These are phyloP conservation scores for Plenodomus biglobosus DNA, from an alignment of 2,329 filamentous ascomycete species.

Conservation along the genomic window DNA sequence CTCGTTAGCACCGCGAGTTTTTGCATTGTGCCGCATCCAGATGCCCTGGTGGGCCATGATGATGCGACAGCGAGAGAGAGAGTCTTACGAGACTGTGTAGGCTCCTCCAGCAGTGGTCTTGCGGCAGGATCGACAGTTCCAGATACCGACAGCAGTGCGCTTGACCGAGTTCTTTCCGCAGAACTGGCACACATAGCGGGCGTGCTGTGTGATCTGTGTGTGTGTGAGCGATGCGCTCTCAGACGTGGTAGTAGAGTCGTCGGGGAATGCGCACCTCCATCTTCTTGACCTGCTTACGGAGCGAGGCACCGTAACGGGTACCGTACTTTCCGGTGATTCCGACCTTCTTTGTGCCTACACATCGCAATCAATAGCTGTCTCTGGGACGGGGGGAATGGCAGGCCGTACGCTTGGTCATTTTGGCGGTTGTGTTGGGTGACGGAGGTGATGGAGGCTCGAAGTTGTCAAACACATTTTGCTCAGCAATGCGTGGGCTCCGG, in stretches of 20 bases:
- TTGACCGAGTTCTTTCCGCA: constrained; percentile 88
- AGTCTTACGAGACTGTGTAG: constrained; percentile 88
- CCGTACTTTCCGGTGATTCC: constrained; percentile 97
- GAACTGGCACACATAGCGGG: constrained; percentile 95
- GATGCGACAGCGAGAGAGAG: constrained; percentile 5
- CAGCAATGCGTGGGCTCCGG: constrained; percentile 6
- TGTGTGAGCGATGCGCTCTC: constrained; percentile 23
- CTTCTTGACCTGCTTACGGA: constrained; percentile 99
- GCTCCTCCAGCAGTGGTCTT: constrained; percentile 93
- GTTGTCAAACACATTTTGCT: constrained; percentile 9
- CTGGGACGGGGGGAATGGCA: constrained; percentile 3
- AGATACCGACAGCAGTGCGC: constrained; percentile 88
- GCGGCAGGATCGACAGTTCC: constrained; percentile 93
- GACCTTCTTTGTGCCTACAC: constrained; percentile 62
- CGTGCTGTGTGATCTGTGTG: constrained; percentile 82
- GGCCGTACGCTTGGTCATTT: constrained; percentile 54
- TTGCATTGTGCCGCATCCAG: neutral
- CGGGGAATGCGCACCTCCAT: constrained; percentile 65
- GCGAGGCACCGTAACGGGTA: constrained; percentile 97
- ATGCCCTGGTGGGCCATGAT: neutral
- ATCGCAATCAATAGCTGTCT: constrained; percentile 21
- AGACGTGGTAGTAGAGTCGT: constrained; percentile 3
- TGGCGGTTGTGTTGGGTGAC: constrained; percentile 47
- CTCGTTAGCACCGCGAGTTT: constrained; percentile 24
- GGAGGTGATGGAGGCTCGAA: constrained; percentile 20